phyloP scores from a whole-genome alignment of 345 rosid genomes.

The Corchorus olitorius region DNA sequence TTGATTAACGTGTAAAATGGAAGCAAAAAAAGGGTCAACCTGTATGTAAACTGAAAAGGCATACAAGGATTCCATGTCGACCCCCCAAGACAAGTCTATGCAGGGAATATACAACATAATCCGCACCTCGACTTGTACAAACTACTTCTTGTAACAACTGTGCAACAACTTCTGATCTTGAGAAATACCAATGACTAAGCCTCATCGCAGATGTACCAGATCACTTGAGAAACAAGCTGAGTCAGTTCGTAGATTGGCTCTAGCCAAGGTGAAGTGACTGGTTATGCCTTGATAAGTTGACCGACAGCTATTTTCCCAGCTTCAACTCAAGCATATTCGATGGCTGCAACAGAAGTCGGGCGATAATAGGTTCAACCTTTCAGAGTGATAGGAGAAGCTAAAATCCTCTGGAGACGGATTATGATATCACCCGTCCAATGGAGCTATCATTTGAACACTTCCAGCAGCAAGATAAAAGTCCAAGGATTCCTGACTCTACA shows the following conservation, averaged over 20 bases:
- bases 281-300: neutral
- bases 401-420: neutral
- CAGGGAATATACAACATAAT: neutral
- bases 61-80: neutral
- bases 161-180: neutral
- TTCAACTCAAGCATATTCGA: neutral
- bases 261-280: neutral
- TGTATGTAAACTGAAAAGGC: neutral
- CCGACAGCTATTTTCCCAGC: neutral
- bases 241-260: neutral
- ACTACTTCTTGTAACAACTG: neutral
- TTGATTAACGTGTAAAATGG: neutral
- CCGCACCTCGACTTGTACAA: neutral
- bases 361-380: neutral
- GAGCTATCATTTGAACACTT: constrained; percentile 42
- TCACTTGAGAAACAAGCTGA: neutral
- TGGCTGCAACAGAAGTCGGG: neutral
- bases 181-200: neutral
- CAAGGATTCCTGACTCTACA: constrained; percentile 48
- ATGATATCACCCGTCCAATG: constrained; percentile 30
- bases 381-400: neutral
- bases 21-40: neutral
- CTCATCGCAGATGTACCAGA: neutral
- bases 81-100: neutral
- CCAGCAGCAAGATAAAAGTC: constrained; percentile 45